Evolutionary conservation across 2,329 filamentous ascomycete species (phyloP).

Genomic region (Colletotrichum ledebouriae): DNA sequence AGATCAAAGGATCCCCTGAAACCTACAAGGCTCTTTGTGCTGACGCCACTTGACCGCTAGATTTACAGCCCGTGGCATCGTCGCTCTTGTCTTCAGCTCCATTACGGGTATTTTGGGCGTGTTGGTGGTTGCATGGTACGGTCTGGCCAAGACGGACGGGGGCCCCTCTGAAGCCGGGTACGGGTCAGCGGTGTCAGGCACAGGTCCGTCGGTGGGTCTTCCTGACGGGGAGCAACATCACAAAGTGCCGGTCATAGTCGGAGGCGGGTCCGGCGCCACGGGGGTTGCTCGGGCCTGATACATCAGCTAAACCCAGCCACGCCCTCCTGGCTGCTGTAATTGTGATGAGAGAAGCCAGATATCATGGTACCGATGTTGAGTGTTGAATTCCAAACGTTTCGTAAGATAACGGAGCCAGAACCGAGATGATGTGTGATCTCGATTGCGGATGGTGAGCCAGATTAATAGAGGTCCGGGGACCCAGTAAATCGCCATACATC

Average conservation of each 20-base stretch:
- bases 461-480: background rate
- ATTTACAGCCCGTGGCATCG: conserved; percentile 78
- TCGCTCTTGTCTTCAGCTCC: conserved; percentile 81
- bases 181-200: background rate
- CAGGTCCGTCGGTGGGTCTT: background rate
- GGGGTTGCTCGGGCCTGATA: conserved; percentile 6
- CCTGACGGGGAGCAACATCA: background rate
- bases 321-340: background rate
- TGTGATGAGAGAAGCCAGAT: too few relatives aligned
- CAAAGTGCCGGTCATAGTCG: conserved; percentile 24
- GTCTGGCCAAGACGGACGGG: conserved; percentile 53
- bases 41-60: conserved; percentile 46
- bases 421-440: conserved; percentile 8
- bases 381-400: background rate
- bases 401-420: background rate
- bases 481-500: background rate
- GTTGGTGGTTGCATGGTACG: conserved; percentile 76
- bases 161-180: conserved; percentile 8
- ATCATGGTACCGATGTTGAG: background rate
- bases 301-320: background rate
- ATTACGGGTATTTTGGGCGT: conserved; percentile 78
- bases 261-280: conserved; percentile 5
- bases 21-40: background rate
- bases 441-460: background rate
- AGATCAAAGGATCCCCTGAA: background rate